A percentile compares a stretch with the other conserved stretches of the same genome.
phyloP scores from a whole-genome alignment of 75 land plant genomes.

The Adiantum capillusveneris region DNA sequence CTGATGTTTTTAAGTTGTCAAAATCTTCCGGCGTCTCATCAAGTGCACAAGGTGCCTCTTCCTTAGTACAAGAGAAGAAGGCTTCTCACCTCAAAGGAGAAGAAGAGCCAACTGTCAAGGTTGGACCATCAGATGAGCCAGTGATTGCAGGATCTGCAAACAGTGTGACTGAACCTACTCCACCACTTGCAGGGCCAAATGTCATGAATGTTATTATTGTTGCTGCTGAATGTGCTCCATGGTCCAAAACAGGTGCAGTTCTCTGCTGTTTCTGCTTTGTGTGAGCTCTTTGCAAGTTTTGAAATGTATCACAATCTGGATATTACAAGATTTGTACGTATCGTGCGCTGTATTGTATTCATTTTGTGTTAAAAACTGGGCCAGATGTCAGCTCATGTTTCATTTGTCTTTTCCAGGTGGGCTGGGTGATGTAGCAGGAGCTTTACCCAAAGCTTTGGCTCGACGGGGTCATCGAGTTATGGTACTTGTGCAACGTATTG shows the following conservation, averaged over 20 bases:
- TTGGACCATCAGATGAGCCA: background rate
- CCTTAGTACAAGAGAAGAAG: no score
- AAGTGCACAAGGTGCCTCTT: no score
- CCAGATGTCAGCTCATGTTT: no score
- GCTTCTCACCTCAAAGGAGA: no score
- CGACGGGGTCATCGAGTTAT: slow-evolving; percentile 92
- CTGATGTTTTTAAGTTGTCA: no score
- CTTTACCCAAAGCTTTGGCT: slow-evolving; percentile 95
- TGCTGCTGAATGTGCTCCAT: slow-evolving; percentile 96
- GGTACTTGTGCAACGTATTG: slow-evolving; percentile 36
- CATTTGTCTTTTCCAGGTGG: slow-evolving; percentile 49
- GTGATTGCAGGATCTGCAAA: slow-evolving; percentile 12
- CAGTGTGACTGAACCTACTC: slow-evolving; percentile 19
- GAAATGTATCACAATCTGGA: background rate
- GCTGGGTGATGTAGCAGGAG: slow-evolving; percentile 93
- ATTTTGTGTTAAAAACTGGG: no score
- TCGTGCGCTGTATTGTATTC: no score
- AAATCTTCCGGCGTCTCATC: no score
- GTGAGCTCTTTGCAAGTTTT: background rate
- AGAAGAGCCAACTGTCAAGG: background rate
- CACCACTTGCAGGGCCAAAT: slow-evolving; percentile 87
- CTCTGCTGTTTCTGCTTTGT: background rate
- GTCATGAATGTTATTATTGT: slow-evolving; percentile 87
- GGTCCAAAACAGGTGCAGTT: slow-evolving; percentile 86
- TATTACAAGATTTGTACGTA: background rate